Evolutionary conservation across 495 filamentous ascomycete genomes (phyloP).

Genomic region (Glarea lozoyensis): DNA sequence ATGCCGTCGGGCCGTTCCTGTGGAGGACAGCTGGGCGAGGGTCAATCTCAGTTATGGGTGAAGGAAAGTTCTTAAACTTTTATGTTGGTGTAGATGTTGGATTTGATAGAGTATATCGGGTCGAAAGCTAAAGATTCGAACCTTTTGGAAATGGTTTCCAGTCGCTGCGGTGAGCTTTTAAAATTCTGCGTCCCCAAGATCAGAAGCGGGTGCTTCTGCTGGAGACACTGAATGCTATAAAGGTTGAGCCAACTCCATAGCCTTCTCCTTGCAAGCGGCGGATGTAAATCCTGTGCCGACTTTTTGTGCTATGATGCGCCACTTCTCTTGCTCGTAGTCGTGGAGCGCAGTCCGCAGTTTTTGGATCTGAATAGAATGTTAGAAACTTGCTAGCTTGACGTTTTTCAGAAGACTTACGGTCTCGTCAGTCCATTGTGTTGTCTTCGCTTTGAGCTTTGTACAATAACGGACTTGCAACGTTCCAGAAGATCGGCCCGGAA

Average conservation of each 20-base stretch:
- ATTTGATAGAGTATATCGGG: slow-evolving; percentile 11
- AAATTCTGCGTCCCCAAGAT: slow-evolving; percentile 31
- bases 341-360: slow-evolving; percentile 70
- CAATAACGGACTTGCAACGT: slow-evolving; percentile 91
- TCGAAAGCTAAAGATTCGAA: slow-evolving; percentile 5
- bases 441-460: slow-evolving; percentile 86
- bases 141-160: slow-evolving; percentile 4
- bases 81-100: slow-evolving; percentile 4
- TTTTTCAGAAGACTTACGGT: slow-evolving; percentile 50
- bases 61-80: too few species aligned
- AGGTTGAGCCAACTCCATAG: slow-evolving; percentile 45
- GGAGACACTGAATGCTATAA: slow-evolving; percentile 50
- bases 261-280: slow-evolving; percentile 74
- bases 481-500: slow-evolving; percentile 77
- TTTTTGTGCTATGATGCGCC: slow-evolving; percentile 80
- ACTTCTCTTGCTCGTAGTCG: slow-evolving; percentile 85
- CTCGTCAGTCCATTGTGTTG: slow-evolving; percentile 84
- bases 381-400: background rate
- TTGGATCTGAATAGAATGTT: slow-evolving; percentile 47
- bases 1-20: background rate
- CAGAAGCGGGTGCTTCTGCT: slow-evolving; percentile 41
- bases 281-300: slow-evolving; percentile 80
- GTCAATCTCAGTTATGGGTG: too few species aligned
- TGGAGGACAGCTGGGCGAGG: too few species aligned
- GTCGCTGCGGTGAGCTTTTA: slow-evolving; percentile 9